Evolutionary conservation across 306 rosid genomes (phyloP).

Genomic region (Cicer cuneatum): DNA sequence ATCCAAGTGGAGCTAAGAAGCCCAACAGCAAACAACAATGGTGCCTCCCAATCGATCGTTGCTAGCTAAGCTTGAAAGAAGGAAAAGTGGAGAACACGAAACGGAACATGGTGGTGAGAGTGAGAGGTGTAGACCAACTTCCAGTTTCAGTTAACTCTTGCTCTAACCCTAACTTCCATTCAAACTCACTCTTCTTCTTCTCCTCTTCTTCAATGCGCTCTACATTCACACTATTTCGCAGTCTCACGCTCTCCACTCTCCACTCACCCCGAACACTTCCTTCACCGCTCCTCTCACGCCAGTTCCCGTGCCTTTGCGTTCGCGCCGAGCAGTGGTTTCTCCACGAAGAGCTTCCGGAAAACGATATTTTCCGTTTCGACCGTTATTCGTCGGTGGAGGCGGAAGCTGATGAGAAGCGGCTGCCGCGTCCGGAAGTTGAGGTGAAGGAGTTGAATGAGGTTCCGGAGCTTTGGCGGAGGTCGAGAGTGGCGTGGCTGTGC

Average conservation of each 20-base stretch:
- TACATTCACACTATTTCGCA: slow-evolving; percentile 38
- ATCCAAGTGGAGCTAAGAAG: no score
- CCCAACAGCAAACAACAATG: no score
- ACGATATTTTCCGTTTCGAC: slow-evolving; percentile 37
- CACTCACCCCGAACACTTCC: not conserved
- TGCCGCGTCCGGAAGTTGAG: slow-evolving; percentile 46
- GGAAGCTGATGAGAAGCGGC: slow-evolving; percentile 30
- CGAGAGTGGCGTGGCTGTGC: slow-evolving; percentile 61
- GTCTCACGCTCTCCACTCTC: slow-evolving; percentile 14
- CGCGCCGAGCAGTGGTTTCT: not conserved
- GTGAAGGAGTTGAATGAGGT: slow-evolving; percentile 52
- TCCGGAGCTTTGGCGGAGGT: slow-evolving; percentile 60
- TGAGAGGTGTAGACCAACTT: slow-evolving; percentile 9
- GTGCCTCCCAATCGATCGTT: no score
- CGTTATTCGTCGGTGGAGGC: slow-evolving; percentile 1
- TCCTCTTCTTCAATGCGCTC: slow-evolving; percentile 44
- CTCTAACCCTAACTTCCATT: slow-evolving; percentile 35
- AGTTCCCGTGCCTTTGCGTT: slow-evolving; percentile 3
- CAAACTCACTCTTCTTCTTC: not conserved
- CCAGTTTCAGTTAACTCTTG: not conserved
- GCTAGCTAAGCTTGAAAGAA: no score
- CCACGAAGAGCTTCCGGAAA: slow-evolving; percentile 1
- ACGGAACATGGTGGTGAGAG: slow-evolving; percentile 6
- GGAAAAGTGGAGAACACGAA: no score
- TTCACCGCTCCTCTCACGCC: slow-evolving; percentile 23